Evolutionary conservation across 2,329 filamentous ascomycete genomes (phyloP).

Genomic region (Penicillium sp.): DNA sequence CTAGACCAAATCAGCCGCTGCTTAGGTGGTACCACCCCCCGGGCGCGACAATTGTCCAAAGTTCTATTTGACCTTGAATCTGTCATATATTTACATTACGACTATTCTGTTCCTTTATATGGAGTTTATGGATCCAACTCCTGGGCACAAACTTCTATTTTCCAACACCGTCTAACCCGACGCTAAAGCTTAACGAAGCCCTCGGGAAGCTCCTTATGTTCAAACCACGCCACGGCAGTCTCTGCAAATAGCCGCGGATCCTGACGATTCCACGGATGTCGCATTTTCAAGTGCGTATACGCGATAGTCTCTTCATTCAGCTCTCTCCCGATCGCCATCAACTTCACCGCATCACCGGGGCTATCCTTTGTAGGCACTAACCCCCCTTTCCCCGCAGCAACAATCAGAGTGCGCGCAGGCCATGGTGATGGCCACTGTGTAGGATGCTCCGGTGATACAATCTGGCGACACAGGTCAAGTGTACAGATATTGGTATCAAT

Average conservation of each 20-base stretch:
- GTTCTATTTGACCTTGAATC: no score
- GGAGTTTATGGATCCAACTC: no score
- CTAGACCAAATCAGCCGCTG: no score
- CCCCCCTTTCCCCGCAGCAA: slow-evolving; percentile 11
- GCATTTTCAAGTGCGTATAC: slow-evolving; percentile 7
- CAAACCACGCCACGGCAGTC: slow-evolving; percentile 6
- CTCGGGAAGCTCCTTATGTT: not conserved
- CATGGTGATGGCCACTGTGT: slow-evolving; percentile 7
- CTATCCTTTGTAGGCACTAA: slow-evolving; percentile 7
- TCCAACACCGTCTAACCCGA: no score
- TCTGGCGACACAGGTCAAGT: slow-evolving; percentile 5
- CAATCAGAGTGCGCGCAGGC: slow-evolving; percentile 9
- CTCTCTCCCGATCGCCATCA: slow-evolving; percentile 6
- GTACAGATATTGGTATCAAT: slow-evolving; percentile 2
- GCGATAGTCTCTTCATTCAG: slow-evolving; percentile 6
- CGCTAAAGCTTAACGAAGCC: slow-evolving; percentile 5
- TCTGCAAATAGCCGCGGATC: slow-evolving; percentile 7
- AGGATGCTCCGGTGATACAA: not conserved
- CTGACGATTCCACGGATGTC: slow-evolving; percentile 14
- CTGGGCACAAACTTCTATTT: no score
- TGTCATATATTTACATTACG: no score
- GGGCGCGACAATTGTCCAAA: no score
- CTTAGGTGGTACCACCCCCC: no score
- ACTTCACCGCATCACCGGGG: not conserved
- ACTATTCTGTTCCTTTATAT: no score